A percentile compares a stretch with the other conserved stretches of the same genome.
Conservation (phyloP, 257 asterid species). For the Plantago ovata region DNA sequence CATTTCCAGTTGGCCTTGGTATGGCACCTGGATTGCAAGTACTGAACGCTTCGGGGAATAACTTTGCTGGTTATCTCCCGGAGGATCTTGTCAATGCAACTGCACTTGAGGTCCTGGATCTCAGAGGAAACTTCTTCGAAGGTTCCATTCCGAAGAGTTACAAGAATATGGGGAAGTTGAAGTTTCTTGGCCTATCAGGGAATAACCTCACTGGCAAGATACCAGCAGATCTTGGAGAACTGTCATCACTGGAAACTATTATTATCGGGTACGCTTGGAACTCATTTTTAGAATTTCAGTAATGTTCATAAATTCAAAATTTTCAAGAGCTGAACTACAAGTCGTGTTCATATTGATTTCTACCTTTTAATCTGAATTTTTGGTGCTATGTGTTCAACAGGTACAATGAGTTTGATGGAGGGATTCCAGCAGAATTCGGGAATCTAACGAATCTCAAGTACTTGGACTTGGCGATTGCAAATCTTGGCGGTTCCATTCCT, state of each 20-base stretch:
- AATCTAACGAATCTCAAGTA: conserved; percentile 30
- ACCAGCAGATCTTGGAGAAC: conserved; percentile 32
- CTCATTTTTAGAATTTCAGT: neutral
- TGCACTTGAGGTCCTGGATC: conserved; percentile 54
- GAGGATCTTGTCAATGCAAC: conserved; percentile 53
- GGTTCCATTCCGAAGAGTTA: conserved; percentile 57
- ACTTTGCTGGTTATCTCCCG: conserved; percentile 62
- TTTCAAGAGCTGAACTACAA: neutral
- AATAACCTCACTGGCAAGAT: conserved; percentile 30
- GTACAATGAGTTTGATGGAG: conserved; percentile 34
- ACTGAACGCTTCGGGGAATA: conserved; percentile 70
- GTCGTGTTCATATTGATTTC: neutral
- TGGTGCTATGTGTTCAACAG: neutral
- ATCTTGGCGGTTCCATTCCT: conserved; percentile 34
- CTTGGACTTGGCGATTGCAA: conserved; percentile 35
- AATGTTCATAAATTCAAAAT: neutral
- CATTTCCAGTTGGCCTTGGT: conserved; percentile 55
- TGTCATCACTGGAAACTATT: conserved; percentile 28
- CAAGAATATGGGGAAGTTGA: conserved; percentile 42
- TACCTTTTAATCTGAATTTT: neutral
- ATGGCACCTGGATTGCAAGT: conserved; percentile 29
- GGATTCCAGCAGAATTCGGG: conserved; percentile 33
- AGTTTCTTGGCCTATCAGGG: conserved; percentile 72
- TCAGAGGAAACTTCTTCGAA: conserved; percentile 72
- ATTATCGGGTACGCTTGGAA: conserved; percentile 22